Evolutionary conservation across 163 green algal species (phyloP).

Genomic region (Chloroidium sp.): DNA sequence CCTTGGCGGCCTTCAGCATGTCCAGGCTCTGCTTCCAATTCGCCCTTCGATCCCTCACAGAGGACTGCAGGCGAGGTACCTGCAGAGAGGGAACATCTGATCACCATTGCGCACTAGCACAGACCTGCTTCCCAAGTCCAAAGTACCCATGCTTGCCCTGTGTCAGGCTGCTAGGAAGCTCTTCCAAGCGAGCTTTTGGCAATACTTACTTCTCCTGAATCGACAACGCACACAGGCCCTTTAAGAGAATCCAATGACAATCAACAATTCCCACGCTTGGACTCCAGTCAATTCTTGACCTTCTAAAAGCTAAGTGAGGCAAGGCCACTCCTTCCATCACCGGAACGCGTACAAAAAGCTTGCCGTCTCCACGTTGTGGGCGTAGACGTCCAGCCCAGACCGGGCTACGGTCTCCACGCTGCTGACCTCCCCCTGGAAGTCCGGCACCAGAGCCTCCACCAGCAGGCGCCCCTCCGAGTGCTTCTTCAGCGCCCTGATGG

Average conservation of each 20-base stretch:
- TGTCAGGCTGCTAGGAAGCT: neutral
- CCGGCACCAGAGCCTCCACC: slow-evolving; percentile 87
- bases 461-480: slow-evolving; percentile 59
- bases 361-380: slow-evolving; percentile 98
- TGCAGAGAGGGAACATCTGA: slow-evolving; percentile 3
- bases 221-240: too few relatives aligned
- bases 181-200: too few relatives aligned
- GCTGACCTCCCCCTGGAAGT: slow-evolving; percentile 76
- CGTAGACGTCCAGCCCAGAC: slow-evolving; percentile 93
- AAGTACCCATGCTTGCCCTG: neutral
- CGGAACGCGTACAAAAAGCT: too few relatives aligned
- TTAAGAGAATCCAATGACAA: too few relatives aligned
- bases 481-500: slow-evolving; percentile 49
- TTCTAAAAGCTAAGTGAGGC: too few relatives aligned
- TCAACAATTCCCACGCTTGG: too few relatives aligned
- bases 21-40: slow-evolving; percentile 83
- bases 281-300: too few relatives aligned
- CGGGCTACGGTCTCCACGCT: slow-evolving; percentile 60
- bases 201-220: too few relatives aligned
- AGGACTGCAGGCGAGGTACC: slow-evolving; percentile 35
- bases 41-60: slow-evolving; percentile 85
- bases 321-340: too few relatives aligned
- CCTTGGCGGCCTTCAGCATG: slow-evolving; percentile 81
- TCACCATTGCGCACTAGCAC: neutral
- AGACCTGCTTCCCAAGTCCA: neutral